phyloP scores from a whole-genome alignment of 495 filamentous ascomycete genomes.

The Neohortaea acidophila region DNA sequence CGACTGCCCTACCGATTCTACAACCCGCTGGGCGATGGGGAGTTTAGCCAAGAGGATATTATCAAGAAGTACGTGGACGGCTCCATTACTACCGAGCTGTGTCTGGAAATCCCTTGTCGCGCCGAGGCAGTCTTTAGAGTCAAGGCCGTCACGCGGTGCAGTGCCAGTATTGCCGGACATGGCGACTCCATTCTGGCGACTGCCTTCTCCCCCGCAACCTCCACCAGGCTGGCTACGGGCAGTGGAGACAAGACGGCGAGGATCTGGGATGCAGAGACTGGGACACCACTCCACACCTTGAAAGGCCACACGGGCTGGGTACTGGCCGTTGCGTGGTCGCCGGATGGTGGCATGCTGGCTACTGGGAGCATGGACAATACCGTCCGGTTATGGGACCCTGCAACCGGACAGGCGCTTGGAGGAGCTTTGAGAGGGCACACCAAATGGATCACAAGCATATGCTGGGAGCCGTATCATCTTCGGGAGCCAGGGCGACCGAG shows the following conservation, averaged over 20 bases:
- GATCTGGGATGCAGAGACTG: conserved; percentile 91
- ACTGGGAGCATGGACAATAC: conserved; percentile 92
- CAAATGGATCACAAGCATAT: conserved; percentile 75
- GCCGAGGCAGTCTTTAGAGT: conserved; percentile 88
- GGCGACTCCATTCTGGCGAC: conserved; percentile 81
- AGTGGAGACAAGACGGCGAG: conserved; percentile 84
- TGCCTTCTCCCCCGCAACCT: conserved; percentile 71
- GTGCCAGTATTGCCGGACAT: conserved; percentile 77
- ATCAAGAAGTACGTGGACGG: conserved; percentile 16
- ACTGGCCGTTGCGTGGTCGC: conserved; percentile 71
- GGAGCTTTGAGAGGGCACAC: conserved; percentile 72
- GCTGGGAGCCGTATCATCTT: conserved; percentile 90
- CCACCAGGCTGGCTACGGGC: conserved; percentile 70
- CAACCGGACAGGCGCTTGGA: conserved; percentile 62
- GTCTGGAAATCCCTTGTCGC: conserved; percentile 15
- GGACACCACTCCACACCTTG: conserved; percentile 74
- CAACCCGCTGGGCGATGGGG: conserved; percentile 16
- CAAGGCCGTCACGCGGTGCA: conserved; percentile 77
- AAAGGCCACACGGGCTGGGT: conserved; percentile 95
- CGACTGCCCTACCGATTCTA: conserved; percentile 78
- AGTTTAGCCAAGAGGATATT: conserved; percentile 17
- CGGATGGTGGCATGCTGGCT: conserved; percentile 64
- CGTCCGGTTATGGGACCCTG: conserved; percentile 78
- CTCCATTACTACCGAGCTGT: conserved; percentile 11
- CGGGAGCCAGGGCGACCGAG: conserved; percentile 59